phyloP scores from a whole-genome alignment of 139 green algal genomes.

The Chlamydomonas asymmetrica region DNA sequence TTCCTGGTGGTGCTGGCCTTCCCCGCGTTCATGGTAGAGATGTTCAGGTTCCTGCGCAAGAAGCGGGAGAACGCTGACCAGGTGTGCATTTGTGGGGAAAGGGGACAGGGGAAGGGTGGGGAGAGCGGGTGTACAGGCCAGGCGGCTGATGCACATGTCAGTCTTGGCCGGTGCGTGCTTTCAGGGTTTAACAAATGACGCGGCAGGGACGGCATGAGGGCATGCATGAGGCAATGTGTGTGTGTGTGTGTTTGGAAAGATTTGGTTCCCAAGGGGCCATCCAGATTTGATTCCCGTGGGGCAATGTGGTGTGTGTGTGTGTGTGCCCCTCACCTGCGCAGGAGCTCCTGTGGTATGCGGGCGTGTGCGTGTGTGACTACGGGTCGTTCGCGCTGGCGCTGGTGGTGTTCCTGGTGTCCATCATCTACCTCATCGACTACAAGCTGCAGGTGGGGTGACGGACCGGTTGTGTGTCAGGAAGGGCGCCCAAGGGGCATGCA shows the following conservation, averaged over 20 bases:
- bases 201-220: too few relatives aligned
- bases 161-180: too few relatives aligned
- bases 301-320: background rate
- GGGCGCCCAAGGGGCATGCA: too few relatives aligned
- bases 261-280: too few relatives aligned
- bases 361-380: constrained; percentile 28
- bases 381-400: constrained; percentile 40
- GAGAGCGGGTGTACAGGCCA: background rate
- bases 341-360: constrained; percentile 35
- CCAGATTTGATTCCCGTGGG: too few relatives aligned
- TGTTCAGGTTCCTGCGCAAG: constrained; percentile 30
- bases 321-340: too few relatives aligned
- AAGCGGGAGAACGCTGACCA: constrained; percentile 33
- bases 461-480: background rate
- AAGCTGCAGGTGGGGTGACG: constrained; percentile 53
- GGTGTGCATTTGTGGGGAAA: constrained; percentile 35
- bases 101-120: background rate
- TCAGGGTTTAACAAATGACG: too few relatives aligned
- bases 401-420: constrained; percentile 45
- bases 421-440: constrained; percentile 66
- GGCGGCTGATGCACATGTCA: too few relatives aligned
- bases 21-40: constrained; percentile 36
- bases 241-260: background rate
- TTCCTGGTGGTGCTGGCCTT: constrained; percentile 43
- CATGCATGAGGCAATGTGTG: too few relatives aligned